Conservation (phyloP, 306 rosid species). For the Fragaria vesca region DNA sequence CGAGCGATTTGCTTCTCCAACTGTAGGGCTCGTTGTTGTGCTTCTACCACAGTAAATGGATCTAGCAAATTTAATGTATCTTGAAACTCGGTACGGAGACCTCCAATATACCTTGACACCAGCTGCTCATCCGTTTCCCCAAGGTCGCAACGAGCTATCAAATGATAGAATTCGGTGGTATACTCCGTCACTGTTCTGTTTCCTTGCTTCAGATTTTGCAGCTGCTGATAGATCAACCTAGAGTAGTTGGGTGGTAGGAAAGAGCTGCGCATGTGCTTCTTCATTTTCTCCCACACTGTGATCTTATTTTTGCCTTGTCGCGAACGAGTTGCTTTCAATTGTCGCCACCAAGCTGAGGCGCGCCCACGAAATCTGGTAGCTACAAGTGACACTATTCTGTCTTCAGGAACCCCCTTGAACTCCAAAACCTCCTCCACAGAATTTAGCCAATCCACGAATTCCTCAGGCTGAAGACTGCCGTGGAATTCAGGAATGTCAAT, state of each 20-base stretch:
- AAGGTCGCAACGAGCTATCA: neutral
- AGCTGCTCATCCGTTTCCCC: neutral
- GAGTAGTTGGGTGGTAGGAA: neutral
- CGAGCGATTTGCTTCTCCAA: neutral
- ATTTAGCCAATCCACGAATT: neutral
- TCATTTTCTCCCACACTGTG: neutral
- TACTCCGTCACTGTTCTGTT: neutral
- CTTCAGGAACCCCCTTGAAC: too few species aligned
- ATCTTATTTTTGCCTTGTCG: too few species aligned
- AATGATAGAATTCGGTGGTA: neutral
- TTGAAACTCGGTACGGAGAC: neutral
- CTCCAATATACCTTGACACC: neutral
- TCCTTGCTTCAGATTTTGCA: neutral
- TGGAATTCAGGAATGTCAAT: conserved; percentile 2
- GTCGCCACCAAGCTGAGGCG: too few species aligned
- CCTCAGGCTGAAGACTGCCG: neutral
- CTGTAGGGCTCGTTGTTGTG: neutral
- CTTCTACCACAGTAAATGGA: neutral
- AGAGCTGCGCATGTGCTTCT: neutral
- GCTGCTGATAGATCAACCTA: neutral
- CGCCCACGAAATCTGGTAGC: too few species aligned
- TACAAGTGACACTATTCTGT: too few species aligned
- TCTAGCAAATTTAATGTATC: neutral
- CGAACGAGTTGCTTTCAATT: too few species aligned
- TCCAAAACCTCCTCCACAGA: too few species aligned